A percentile compares a stretch with the other conserved stretches of the same genome.
phyloP scores from a whole-genome alignment of 768 basidiomycete species.

The Mycena crocata region DNA sequence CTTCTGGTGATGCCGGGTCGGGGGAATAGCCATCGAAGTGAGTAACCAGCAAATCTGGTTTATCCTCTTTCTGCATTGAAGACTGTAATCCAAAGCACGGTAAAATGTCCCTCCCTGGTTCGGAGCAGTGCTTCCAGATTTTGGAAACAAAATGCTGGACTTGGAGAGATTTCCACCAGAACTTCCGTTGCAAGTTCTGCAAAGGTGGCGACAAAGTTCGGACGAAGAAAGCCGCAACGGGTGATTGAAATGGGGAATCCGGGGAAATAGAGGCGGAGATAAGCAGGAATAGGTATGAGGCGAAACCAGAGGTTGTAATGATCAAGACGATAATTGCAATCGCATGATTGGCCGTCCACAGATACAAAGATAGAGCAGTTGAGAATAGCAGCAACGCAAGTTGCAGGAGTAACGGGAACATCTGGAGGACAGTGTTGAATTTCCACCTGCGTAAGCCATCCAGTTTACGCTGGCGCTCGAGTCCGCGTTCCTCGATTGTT shows the following conservation, averaged over 20 bases:
- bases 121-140: too few relatives aligned
- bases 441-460: neutral
- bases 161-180: neutral
- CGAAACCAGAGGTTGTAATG: neutral
- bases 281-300: neutral
- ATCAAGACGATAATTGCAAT: neutral
- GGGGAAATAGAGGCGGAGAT: neutral
- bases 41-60: neutral
- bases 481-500: neutral
- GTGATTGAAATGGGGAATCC: constrained; percentile 4
- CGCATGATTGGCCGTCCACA: neutral
- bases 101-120: too few relatives aligned
- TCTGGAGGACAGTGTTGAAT: constrained; percentile 1
- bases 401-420: constrained; percentile 4
- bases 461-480: neutral
- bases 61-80: neutral
- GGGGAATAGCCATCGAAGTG: neutral
- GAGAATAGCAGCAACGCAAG: neutral
- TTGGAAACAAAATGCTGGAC: too few relatives aligned
- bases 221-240: neutral
- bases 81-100: neutral
- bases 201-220: neutral
- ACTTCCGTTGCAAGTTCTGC: neutral
- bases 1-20: neutral
- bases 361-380: neutral